Base-by-base conservation (phyloP, 2,329 filamentous ascomycete species). In the Zelopaecilomyces penicillatus region DNA sequence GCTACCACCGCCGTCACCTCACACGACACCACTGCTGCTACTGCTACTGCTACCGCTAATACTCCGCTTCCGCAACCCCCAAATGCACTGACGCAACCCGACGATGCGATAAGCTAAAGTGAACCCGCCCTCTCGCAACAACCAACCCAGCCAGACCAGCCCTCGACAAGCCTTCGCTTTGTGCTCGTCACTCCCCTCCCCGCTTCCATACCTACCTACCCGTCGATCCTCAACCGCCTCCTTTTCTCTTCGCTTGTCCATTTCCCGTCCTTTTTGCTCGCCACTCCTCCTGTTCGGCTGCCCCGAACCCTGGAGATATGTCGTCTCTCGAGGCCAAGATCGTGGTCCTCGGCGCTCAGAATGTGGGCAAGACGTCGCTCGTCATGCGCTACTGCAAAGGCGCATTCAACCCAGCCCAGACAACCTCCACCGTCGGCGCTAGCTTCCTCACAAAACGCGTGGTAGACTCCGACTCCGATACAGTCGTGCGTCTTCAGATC, bases 401-500 rank as follows among this genome's bases (percentile, higher is more conserved):
- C 59, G 70, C 76, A 47, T 87, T 85, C 64, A 76, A 80, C 51
- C 82, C 82, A 5, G 66, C 73, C n/a, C 68, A 80, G 60, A 71
- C 71, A 38, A 78, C 74, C 3, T 85, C 82, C 5, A 90, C 85
- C n/a, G 81, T 90, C 47, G 85, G 85, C 60, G 85, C 85, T 29
- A 86, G 81, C 59, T 89, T 89, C 64, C 73, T 88, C 61, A 85
- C 85, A 37, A 89, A 89, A 67, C 80, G 83, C 58, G 82, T 89
- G 48, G 74, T 86, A 53, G 90, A 96, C 65, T 80, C 79, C 50
- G 87, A 95, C 61, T 87, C 84, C 26, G 87, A 91, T 57, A 93
- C 88, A 1, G 75, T 86, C 27, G 88, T 96, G 32, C 81, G 90
- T n/a, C 73, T 96, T 33, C 90, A 96, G 61, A 94, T 96, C 54